Evolutionary conservation across 331 rosid genomes (phyloP).

Genomic region (Quercus phellos): DNA sequence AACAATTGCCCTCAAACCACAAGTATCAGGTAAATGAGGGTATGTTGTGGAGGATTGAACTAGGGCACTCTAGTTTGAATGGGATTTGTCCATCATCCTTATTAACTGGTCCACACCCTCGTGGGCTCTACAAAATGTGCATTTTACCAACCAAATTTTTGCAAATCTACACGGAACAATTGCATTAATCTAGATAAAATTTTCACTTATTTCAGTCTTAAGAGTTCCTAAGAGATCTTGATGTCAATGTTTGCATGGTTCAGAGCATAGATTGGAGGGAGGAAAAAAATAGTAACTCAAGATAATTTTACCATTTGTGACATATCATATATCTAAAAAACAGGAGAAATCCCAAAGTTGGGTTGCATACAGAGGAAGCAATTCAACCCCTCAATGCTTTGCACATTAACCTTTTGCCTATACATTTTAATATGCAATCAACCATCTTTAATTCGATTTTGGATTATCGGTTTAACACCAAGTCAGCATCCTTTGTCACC

Average conservation of each 20-base stretch:
- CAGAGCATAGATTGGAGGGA: not conserved
- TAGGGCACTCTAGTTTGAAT: too few species aligned
- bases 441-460: not conserved
- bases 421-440: not conserved
- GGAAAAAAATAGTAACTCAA: too few species aligned
- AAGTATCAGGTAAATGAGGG: too few species aligned
- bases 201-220: not conserved
- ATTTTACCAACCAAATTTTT: not conserved
- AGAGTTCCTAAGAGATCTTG: not conserved
- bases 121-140: not conserved
- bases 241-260: not conserved
- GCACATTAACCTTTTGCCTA: not conserved
- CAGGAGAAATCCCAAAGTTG: not conserved
- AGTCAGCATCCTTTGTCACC: not conserved
- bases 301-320: too few species aligned
- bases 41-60: too few species aligned
- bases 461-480: not conserved
- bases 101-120: too few species aligned
- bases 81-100: too few species aligned
- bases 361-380: not conserved
- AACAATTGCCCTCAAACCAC: too few species aligned
- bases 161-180: not conserved
- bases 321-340: not conserved
- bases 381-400: not conserved
- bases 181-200: not conserved